Percentiles rank a stretch among this genome's conserved stretches.
phyloP scores from a whole-genome alignment of 352 stramenopile genomes.

The Pythium dissotocum region DNA sequence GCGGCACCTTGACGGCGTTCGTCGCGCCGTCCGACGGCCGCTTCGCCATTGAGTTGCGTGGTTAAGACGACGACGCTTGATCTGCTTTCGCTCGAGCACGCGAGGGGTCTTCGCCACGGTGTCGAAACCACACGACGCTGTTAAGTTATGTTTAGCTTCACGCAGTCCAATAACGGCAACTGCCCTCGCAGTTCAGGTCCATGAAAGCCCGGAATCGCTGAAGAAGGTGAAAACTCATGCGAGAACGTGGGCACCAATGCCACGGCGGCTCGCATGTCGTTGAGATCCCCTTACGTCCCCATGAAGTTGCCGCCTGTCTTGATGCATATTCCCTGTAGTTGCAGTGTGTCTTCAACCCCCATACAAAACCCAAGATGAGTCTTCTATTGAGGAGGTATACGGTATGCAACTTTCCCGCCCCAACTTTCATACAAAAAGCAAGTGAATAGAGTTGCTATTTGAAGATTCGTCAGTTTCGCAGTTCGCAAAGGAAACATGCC shows the following conservation, averaged over 20 bases:
- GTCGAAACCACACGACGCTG: not conserved
- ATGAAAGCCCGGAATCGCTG: not conserved
- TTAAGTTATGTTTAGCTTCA: not conserved
- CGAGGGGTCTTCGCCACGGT: not conserved
- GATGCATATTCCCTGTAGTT: not conserved
- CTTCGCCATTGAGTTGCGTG: not conserved
- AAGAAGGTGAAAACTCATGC: not conserved
- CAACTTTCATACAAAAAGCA: not conserved
- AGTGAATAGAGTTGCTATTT: not conserved
- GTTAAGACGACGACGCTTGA: not conserved
- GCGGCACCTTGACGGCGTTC: not conserved
- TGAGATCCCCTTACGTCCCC: not conserved
- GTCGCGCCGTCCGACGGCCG: not conserved
- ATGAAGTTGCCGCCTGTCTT: not conserved
- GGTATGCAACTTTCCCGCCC: not conserved
- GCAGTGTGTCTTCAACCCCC: not conserved
- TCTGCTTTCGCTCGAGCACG: not conserved
- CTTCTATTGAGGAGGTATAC: conserved; percentile 3
- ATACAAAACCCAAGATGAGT: conserved; percentile 5
- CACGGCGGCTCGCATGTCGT: not conserved
- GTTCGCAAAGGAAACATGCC: not conserved
- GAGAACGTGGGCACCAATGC: not conserved
- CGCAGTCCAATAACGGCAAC: not conserved
- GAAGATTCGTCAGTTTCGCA: not conserved
- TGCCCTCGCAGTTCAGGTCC: not conserved